phyloP scores from a whole-genome alignment of 345 rosid species.

The Mangifera indica region DNA sequence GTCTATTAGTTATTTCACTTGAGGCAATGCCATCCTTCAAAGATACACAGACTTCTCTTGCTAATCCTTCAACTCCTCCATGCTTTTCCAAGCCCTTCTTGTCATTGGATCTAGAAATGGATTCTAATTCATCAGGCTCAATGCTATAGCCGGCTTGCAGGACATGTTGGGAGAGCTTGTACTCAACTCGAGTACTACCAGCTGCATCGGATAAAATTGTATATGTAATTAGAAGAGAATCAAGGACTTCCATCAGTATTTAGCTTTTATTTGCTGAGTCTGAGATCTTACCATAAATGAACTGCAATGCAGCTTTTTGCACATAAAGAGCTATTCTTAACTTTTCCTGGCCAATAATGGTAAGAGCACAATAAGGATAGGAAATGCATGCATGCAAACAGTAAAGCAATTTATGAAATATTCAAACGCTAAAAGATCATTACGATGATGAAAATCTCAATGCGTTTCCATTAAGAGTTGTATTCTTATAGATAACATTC shows the following conservation, averaged over 20 bases:
- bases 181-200: slow-evolving; percentile 28
- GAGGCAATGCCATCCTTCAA: slow-evolving; percentile 47
- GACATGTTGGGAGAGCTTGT: slow-evolving; percentile 35
- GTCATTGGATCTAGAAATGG: slow-evolving; percentile 37
- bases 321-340: slow-evolving; percentile 53
- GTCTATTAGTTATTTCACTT: slow-evolving; percentile 46
- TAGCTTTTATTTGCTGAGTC: not conserved
- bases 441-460: no score
- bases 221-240: not conserved
- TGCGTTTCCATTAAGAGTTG: no score
- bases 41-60: slow-evolving; percentile 35
- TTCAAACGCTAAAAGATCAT: no score
- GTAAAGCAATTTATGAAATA: no score
- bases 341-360: slow-evolving; percentile 42
- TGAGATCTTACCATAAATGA: slow-evolving; percentile 40
- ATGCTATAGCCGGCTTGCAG: slow-evolving; percentile 40
- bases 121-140: slow-evolving; percentile 40
- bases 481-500: not conserved
- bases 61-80: slow-evolving; percentile 45
- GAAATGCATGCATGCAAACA: no score
- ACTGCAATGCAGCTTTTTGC: slow-evolving; percentile 53
- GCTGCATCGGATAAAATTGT: slow-evolving; percentile 31
- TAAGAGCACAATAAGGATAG: not conserved
- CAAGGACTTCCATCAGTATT: not conserved
- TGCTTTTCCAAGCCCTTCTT: slow-evolving; percentile 26